phyloP scores from a whole-genome alignment of 1,284 basidiomycete species.

The Peniophora sp. region DNA sequence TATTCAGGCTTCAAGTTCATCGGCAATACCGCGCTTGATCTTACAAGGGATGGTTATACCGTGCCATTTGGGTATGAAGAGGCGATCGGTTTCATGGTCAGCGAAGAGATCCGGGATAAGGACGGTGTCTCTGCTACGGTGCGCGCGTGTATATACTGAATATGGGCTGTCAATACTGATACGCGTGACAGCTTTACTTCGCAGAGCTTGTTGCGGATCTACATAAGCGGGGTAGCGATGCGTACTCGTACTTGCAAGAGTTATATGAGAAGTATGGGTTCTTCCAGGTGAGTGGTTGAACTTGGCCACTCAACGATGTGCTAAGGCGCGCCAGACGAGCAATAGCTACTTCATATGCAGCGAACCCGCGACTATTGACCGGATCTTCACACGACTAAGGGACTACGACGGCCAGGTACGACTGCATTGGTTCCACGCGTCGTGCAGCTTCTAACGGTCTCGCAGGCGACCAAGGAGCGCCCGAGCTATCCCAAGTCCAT shows the following conservation, averaged over 20 bases:
- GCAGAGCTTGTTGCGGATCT: constrained; percentile 55
- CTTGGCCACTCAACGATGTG: neutral
- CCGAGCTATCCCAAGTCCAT: constrained; percentile 53
- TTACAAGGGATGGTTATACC: constrained; percentile 58
- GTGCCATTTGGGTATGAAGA: constrained; percentile 84
- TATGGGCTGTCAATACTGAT: too few relatives aligned
- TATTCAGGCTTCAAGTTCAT: constrained; percentile 74
- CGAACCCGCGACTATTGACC: constrained; percentile 52
- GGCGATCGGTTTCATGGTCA: constrained; percentile 84
- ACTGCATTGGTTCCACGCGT: constrained; percentile 3
- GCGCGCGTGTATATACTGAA: neutral
- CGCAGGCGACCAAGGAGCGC: constrained; percentile 15
- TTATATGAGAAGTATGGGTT: constrained; percentile 58
- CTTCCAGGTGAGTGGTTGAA: constrained; percentile 38
- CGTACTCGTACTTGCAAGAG: constrained; percentile 48
- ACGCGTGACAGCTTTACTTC: constrained; percentile 45
- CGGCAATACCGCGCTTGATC: constrained; percentile 67
- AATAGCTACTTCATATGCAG: constrained; percentile 79
- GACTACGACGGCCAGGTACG: constrained; percentile 38
- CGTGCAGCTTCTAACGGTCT: neutral
- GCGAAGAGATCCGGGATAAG: constrained; percentile 70
- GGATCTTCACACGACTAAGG: constrained; percentile 62
- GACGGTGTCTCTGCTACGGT: constrained; percentile 70
- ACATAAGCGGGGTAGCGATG: constrained; percentile 41
- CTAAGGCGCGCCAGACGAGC: constrained; percentile 42